phyloP scores from a whole-genome alignment of 2,329 filamentous ascomycete genomes.

The Monosporascus sp. region DNA sequence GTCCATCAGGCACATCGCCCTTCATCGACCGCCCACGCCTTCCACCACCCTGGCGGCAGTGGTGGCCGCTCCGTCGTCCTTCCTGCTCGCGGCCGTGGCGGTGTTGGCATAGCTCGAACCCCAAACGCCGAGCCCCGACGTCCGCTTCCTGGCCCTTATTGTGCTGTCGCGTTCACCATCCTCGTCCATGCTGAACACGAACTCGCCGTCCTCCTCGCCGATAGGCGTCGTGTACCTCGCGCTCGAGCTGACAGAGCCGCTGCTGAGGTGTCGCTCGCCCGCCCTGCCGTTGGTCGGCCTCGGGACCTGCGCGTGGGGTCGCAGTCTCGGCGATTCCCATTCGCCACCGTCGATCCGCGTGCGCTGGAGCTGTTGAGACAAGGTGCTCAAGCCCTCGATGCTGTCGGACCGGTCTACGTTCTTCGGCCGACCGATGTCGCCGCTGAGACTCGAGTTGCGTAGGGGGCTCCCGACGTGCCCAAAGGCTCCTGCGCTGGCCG shows the following conservation, averaged over 20 bases:
- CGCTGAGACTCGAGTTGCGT: constrained; percentile 57
- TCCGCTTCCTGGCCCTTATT: constrained; percentile 43
- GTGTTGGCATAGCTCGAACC: constrained; percentile 29
- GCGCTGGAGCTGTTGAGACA: constrained; percentile 59
- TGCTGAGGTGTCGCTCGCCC: constrained; percentile 56
- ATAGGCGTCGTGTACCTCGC: constrained; percentile 61
- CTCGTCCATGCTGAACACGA: constrained; percentile 63
- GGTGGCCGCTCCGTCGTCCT: constrained; percentile 24
- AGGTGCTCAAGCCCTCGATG: constrained; percentile 49
- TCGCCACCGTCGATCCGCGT: constrained; percentile 48
- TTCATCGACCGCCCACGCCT: constrained; percentile 24
- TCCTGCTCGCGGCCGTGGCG: constrained; percentile 22
- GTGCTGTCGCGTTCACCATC: constrained; percentile 48
- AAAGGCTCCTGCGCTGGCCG: constrained; percentile 44
- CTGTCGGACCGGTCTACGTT: constrained; percentile 39
- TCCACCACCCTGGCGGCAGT: constrained; percentile 21
- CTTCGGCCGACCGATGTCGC: constrained; percentile 42
- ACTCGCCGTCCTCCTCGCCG: constrained; percentile 59
- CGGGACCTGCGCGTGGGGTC: constrained; percentile 41
- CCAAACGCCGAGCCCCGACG: constrained; percentile 35
- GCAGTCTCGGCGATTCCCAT: constrained; percentile 41
- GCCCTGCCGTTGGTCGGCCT: constrained; percentile 37
- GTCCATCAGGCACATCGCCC: too few species aligned
- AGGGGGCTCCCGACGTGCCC: constrained; percentile 63
- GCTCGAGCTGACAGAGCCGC: constrained; percentile 52